Evolutionary conservation across 805 yeast genomes (phyloP).

Genomic region (Ogataea nonfermentans): DNA sequence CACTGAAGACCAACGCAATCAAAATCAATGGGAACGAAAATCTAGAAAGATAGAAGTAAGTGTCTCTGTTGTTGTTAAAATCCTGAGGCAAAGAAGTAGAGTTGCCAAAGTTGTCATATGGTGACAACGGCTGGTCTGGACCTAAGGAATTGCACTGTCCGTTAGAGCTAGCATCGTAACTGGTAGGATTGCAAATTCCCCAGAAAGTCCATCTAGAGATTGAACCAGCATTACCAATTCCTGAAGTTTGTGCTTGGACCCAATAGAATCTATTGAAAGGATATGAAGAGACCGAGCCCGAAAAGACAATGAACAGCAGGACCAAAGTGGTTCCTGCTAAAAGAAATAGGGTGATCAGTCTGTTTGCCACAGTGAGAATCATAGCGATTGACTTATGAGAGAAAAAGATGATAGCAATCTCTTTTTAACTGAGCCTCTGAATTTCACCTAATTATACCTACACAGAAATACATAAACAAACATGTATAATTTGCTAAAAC

Average conservation of each 20-base stretch:
- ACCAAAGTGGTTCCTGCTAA: constrained; percentile 49
- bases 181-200: constrained; percentile 60
- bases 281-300: constrained; percentile 57
- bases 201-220: constrained; percentile 79
- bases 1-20: constrained; percentile 59
- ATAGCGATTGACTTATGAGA: constrained; percentile 6
- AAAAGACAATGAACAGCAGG: constrained; percentile 56
- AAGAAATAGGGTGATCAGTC: constrained; percentile 32
- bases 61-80: constrained; percentile 52
- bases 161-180: constrained; percentile 27
- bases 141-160: constrained; percentile 41
- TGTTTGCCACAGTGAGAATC: constrained; percentile 23
- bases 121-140: constrained; percentile 75
- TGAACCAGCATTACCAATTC: constrained; percentile 42
- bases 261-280: constrained; percentile 69
- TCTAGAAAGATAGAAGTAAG: constrained; percentile 63
- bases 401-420: constrained; percentile 3
- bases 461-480: constrained; percentile 14
- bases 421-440: constrained; percentile 5
- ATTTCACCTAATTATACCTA: constrained; percentile 11
- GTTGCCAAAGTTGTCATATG: constrained; percentile 68
- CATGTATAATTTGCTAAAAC: constrained; percentile 11
- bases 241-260: constrained; percentile 66
- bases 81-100: constrained; percentile 48
- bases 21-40: constrained; percentile 63